These are phyloP conservation scores for Podaxis sp. DNA, from an alignment of 768 basidiomycete species.

Conservation along the genomic window DNA sequence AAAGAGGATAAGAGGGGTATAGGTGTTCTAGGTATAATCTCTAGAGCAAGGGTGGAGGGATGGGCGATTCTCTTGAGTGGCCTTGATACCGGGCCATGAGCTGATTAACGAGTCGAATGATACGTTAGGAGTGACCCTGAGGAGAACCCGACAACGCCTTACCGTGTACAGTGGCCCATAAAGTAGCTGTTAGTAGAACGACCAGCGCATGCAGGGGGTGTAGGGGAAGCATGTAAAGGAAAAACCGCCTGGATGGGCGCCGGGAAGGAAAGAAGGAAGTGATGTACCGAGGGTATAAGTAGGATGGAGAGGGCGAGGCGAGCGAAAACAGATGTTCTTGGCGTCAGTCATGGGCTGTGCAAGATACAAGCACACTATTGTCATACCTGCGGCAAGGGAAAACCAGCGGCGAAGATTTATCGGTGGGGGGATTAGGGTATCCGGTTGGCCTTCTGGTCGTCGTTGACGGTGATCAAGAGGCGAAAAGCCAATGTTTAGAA, in stretches of 20 bases:
- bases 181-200: slow-evolving; percentile 38
- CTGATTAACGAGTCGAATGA: slow-evolving; percentile 27
- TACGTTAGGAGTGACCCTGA: neutral
- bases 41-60: slow-evolving; percentile 51
- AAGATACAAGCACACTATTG: neutral
- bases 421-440: neutral
- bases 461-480: slow-evolving; percentile 9
- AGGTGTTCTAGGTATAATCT: slow-evolving; percentile 53
- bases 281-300: slow-evolving; percentile 12
- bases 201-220: slow-evolving; percentile 41
- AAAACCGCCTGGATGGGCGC: slow-evolving; percentile 27
- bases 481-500: neutral
- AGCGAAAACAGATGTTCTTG: slow-evolving; percentile 17
- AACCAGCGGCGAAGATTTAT: neutral
- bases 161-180: slow-evolving; percentile 29
- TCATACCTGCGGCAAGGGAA: slow-evolving; percentile 13
- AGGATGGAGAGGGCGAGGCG: slow-evolving; percentile 1
- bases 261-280: slow-evolving; percentile 6
- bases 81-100: slow-evolving; percentile 45
- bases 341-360: slow-evolving; percentile 22
- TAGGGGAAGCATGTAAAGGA: slow-evolving; percentile 35
- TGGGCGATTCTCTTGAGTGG: slow-evolving; percentile 50
- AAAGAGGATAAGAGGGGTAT: slow-evolving; percentile 20
- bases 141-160: slow-evolving; percentile 16
- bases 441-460: neutral